phyloP scores from a whole-genome alignment of 202 grass and related monocot genomes.

The Panicum hallii region DNA sequence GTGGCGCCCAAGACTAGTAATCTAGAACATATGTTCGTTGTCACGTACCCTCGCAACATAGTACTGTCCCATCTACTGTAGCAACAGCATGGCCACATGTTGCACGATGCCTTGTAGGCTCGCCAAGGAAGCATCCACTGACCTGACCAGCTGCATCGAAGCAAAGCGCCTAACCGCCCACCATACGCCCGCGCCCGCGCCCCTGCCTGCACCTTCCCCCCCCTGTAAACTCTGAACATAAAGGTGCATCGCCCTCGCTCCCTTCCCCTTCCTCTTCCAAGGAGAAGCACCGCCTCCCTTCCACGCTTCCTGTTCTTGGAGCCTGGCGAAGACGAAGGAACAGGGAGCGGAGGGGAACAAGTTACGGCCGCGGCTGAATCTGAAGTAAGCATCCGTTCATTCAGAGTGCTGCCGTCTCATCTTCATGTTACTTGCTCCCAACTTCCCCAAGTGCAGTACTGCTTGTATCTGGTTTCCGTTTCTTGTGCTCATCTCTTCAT shows the following conservation, averaged over 20 bases:
- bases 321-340: constrained; percentile 21
- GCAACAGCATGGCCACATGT: constrained; percentile 48
- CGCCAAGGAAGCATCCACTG: constrained; percentile 55
- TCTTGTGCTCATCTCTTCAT: not conserved
- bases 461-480: not conserved
- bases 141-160: constrained; percentile 35
- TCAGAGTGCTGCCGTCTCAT: constrained; percentile 11
- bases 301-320: not conserved
- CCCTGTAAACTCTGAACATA: constrained; percentile 51
- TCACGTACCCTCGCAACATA: not conserved
- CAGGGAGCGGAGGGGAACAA: constrained; percentile 15
- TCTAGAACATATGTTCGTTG: constrained; percentile 32
- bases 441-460: constrained; percentile 5
- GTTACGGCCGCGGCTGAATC: not conserved
- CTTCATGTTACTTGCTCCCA: not conserved
- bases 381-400: constrained; percentile 20
- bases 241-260: constrained; percentile 47
- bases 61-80: not conserved
- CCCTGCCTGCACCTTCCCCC: constrained; percentile 37
- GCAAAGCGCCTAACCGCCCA: constrained; percentile 47
- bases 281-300: constrained; percentile 29
- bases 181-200: constrained; percentile 26
- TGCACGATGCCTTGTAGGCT: constrained; percentile 55
- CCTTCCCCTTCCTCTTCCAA: constrained; percentile 30
- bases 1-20: constrained; percentile 18